A percentile compares a stretch with the other conserved stretches of the same genome.
phyloP scores from a whole-genome alignment of 2,329 filamentous ascomycete species.

The Rutstroemia sp. region DNA sequence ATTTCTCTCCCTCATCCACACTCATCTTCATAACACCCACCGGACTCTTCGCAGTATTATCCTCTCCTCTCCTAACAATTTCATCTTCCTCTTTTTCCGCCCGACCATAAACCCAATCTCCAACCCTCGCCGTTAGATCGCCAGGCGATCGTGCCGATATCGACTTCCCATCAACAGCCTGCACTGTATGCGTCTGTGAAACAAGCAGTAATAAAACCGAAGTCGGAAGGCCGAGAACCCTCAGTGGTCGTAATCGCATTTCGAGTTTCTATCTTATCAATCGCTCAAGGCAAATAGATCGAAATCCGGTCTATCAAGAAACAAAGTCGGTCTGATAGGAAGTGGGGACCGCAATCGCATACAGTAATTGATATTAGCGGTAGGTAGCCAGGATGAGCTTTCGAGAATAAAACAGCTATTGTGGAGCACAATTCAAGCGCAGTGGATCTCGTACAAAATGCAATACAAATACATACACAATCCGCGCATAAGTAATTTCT shows the following conservation, averaged over 20 bases:
- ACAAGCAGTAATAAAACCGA: conserved; percentile 41
- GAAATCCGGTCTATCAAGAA: too few species aligned
- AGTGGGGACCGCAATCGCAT: too few species aligned
- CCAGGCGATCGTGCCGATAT: conserved; percentile 34
- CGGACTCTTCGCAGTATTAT: conserved; percentile 36
- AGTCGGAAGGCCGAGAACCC: conserved; percentile 34
- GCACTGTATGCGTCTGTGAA: conserved; percentile 32
- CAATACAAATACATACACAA: too few species aligned
- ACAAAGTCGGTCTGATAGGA: too few species aligned
- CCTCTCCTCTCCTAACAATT: conserved; percentile 33
- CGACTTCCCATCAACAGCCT: conserved; percentile 21
- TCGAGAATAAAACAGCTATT: too few species aligned
- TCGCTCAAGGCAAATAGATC: background rate
- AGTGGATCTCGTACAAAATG: too few species aligned
- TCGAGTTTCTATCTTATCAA: background rate
- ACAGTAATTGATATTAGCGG: too few species aligned
- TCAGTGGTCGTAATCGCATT: conserved; percentile 34
- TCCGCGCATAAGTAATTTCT: too few species aligned
- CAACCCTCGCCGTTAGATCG: conserved; percentile 37
- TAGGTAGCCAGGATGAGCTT: too few species aligned
- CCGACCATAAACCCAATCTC: conserved; percentile 42
- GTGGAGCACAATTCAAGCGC: too few species aligned
- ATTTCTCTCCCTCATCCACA: conserved; percentile 64
- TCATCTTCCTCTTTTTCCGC: conserved; percentile 34
- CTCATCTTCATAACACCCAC: conserved; percentile 67